Evolutionary conservation across 2,329 filamentous ascomycete genomes (phyloP).

Genomic region (Cladophialophora immunda): DNA sequence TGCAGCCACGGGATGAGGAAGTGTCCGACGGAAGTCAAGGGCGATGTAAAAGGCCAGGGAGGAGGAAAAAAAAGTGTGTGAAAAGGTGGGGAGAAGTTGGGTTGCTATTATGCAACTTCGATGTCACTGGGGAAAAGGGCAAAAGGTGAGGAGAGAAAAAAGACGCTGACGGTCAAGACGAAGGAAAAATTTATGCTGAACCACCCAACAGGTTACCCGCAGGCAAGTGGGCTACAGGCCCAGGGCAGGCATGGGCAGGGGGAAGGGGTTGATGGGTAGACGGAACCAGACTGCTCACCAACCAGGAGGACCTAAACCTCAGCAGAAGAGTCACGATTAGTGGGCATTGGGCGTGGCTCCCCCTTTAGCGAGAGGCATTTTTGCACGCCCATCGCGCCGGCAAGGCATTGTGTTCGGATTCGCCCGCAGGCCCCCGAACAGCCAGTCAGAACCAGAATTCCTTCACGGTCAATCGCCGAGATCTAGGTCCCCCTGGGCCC

Average conservation of each 20-base stretch:
- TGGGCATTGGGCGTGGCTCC: not conserved
- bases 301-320: not conserved
- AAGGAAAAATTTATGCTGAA: conserved; percentile 1
- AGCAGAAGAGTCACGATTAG: not conserved
- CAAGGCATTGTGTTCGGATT: conserved; percentile 2
- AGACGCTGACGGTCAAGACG: not conserved
- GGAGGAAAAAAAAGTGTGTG: conserved; percentile 3
- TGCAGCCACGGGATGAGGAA: not conserved
- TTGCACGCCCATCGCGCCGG: not conserved
- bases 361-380: conserved; percentile 6
- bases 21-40: conserved; percentile 5
- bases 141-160: conserved; percentile 10
- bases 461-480: conserved; percentile 11
- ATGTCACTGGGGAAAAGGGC: conserved; percentile 9
- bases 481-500: not conserved
- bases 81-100: conserved; percentile 8
- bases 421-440: not conserved
- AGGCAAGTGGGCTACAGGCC: too few relatives aligned
- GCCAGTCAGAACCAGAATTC: conserved; percentile 1
- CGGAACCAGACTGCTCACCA: not conserved
- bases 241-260: not conserved
- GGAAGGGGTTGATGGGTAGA: not conserved
- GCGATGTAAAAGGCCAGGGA: not conserved
- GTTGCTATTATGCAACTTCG: conserved; percentile 17
- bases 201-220: not conserved